These are phyloP conservation scores for Erodium maritimum DNA, from an alignment of 345 rosid species.

Conservation along the genomic window DNA sequence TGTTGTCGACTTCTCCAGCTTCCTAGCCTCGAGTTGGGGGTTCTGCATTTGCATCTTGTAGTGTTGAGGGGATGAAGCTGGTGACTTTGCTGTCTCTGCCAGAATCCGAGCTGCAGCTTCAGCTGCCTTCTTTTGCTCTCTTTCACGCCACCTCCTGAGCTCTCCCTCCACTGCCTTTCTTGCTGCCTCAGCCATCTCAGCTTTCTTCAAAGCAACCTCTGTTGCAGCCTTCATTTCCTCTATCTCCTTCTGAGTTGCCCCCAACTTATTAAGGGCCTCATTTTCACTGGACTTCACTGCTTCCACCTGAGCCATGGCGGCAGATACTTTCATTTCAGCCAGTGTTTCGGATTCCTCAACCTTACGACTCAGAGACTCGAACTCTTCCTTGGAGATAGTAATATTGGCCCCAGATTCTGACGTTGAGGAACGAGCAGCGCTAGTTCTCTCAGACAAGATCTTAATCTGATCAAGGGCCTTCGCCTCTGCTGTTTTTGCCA, in stretches of 20 bases:
- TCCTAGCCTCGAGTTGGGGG: slow-evolving; percentile 22
- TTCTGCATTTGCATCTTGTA: slow-evolving; percentile 43
- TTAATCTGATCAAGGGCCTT: slow-evolving; percentile 40
- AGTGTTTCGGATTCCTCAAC: slow-evolving; percentile 61
- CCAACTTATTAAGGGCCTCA: slow-evolving; percentile 67
- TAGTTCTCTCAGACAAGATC: slow-evolving; percentile 24
- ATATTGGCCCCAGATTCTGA: slow-evolving; percentile 23
- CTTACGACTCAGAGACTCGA: slow-evolving; percentile 61
- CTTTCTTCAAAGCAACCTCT: slow-evolving; percentile 61
- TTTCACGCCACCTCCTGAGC: slow-evolving; percentile 77
- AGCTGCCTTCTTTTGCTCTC: slow-evolving; percentile 83
- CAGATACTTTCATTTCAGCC: slow-evolving; percentile 89
- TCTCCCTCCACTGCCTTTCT: slow-evolving; percentile 91
- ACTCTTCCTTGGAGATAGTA: slow-evolving; percentile 69
- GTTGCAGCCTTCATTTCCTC: slow-evolving; percentile 65
- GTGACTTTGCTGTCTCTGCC: slow-evolving; percentile 51
- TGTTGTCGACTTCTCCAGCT: slow-evolving; percentile 51
- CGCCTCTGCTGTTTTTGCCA: slow-evolving; percentile 46
- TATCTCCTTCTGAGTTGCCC: slow-evolving; percentile 61
- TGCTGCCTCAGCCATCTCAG: slow-evolving; percentile 95
- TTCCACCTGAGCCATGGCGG: slow-evolving; percentile 92
- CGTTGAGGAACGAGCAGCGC: slow-evolving; percentile 4
- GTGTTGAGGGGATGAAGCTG: slow-evolving; percentile 54
- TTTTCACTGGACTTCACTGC: slow-evolving; percentile 91
- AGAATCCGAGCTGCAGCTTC: slow-evolving; percentile 69